phyloP scores from a whole-genome alignment of 345 rosid species.

The Gossypioides kirkii region DNA sequence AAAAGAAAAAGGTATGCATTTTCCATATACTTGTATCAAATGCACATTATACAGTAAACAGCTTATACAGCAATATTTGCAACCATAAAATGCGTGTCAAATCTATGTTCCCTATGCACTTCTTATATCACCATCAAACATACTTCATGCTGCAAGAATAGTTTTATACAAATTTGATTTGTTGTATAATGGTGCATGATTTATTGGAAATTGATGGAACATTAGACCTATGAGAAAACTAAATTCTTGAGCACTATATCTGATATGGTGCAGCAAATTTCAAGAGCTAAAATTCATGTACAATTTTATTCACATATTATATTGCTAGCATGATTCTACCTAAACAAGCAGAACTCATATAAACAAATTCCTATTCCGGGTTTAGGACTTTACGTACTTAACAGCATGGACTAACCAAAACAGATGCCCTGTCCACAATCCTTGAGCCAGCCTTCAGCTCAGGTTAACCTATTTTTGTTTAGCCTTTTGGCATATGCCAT shows the following conservation, averaged over 20 bases:
- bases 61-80: background rate
- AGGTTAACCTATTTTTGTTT: background rate
- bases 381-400: background rate
- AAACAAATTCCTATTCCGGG: background rate
- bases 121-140: background rate
- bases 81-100: background rate
- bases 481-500: background rate
- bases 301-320: background rate
- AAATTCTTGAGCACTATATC: background rate
- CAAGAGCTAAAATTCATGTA: background rate
- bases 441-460: background rate
- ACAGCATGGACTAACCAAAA: background rate
- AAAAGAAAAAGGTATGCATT: background rate
- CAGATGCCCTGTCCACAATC: background rate
- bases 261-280: background rate
- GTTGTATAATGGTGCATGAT: background rate
- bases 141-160: background rate
- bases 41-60: background rate
- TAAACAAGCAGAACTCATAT: background rate
- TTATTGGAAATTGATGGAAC: background rate
- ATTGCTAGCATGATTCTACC: background rate
- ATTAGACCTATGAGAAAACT: background rate
- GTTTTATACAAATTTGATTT: background rate
- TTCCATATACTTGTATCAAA: background rate
- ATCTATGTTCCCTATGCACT: background rate